Evolutionary conservation across 352 stramenopile species (phyloP).

Genomic region (Pythium brachiatum): DNA sequence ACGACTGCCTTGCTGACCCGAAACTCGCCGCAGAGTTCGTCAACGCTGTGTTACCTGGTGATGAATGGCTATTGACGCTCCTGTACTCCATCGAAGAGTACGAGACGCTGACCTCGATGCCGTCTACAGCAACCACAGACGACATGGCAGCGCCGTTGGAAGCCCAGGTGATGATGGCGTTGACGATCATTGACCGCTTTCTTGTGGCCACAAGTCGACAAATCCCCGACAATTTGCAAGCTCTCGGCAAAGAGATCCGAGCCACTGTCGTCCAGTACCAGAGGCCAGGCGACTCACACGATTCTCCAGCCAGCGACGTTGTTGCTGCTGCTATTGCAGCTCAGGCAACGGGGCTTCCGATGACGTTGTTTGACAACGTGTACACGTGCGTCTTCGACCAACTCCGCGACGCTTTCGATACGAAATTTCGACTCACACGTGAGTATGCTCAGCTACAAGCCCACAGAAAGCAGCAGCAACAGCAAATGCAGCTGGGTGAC

Average conservation of each 20-base stretch:
- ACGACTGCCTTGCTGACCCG: conserved; percentile 41
- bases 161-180: conserved; percentile 29
- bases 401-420: conserved; percentile 30
- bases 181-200: conserved; percentile 34
- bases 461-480: conserved; percentile 21
- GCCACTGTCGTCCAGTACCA: conserved; percentile 17
- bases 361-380: conserved; percentile 30
- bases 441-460: conserved; percentile 31
- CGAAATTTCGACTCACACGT: conserved; percentile 29
- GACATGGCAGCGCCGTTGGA: conserved; percentile 20
- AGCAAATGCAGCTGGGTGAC: conserved; percentile 4
- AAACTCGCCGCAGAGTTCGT: conserved; percentile 48
- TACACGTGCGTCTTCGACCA: conserved; percentile 28
- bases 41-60: conserved; percentile 30
- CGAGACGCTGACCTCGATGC: conserved; percentile 29
- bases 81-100: conserved; percentile 47
- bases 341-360: conserved; percentile 19
- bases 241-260: conserved; percentile 13
- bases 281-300: not conserved
- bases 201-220: not conserved
- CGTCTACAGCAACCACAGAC: not conserved
- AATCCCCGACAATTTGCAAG: not conserved
- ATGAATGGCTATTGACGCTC: conserved; percentile 35
- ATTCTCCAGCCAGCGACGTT: not conserved
- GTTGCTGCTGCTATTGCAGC: not conserved